phyloP scores from a whole-genome alignment of 495 filamentous ascomycete genomes.

The Penicillium simplicissimum region DNA sequence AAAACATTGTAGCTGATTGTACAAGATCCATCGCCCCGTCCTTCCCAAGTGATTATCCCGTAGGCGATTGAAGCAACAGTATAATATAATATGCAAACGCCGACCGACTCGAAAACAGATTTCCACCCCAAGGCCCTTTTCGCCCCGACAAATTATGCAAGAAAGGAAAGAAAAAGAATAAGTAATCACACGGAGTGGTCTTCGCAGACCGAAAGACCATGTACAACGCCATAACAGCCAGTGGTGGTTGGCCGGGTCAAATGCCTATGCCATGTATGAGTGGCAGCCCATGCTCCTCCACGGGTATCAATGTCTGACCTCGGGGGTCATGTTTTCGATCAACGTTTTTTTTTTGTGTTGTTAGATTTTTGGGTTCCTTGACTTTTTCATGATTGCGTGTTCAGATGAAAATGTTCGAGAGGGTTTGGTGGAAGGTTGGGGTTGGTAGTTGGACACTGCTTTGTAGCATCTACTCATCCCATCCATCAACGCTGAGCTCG shows the following conservation, averaged over 20 bases:
- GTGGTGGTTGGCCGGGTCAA: constrained; percentile 22
- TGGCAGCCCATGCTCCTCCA: constrained; percentile 23
- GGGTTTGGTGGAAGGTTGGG: constrained; percentile 6
- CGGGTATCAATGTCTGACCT: constrained; percentile 31
- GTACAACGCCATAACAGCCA: constrained; percentile 42
- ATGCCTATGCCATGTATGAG: constrained; percentile 20
- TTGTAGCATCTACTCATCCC: constrained; percentile 30
- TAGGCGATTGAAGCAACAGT: constrained; percentile 17
- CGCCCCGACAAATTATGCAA: constrained; percentile 35
- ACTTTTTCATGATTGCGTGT: neutral
- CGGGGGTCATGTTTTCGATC: neutral
- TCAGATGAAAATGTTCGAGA: constrained; percentile 3
- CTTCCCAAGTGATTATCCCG: constrained; percentile 24
- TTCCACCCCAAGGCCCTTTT: constrained; percentile 23
- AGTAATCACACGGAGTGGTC: constrained; percentile 23
- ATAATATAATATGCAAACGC: constrained; percentile 32
- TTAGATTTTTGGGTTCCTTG: neutral
- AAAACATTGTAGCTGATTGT: constrained; percentile 28
- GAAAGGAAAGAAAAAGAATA: constrained; percentile 20
- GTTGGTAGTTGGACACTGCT: constrained; percentile 4
- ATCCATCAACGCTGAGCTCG: constrained; percentile 39
- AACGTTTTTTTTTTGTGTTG: neutral
- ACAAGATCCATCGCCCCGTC: constrained; percentile 29
- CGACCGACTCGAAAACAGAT: constrained; percentile 20
- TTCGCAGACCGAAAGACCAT: constrained; percentile 26